Percentiles rank a stretch among this genome's conserved stretches.
Conservation (phyloP, 805 yeast species). For the Peterozyma xylosa region DNA sequence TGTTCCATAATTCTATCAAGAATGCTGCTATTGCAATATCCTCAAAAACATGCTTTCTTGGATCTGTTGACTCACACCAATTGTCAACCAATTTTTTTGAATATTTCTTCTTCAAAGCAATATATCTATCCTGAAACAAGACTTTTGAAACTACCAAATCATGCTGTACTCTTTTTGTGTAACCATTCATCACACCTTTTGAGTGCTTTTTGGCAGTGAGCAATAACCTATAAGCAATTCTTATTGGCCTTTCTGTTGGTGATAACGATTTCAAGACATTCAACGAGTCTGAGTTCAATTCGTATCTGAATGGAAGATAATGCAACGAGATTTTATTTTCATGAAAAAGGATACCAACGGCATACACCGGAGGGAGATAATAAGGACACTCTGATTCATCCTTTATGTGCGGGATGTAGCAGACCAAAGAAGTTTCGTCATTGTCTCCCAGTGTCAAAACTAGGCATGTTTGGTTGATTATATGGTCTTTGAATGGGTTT, state of each 20-base stretch:
- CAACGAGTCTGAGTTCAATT: constrained; percentile 15
- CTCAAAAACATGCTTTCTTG: constrained; percentile 92
- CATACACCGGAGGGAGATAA: constrained; percentile 80
- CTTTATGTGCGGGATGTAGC: constrained; percentile 73
- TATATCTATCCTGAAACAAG: constrained; percentile 76
- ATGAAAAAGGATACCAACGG: constrained; percentile 62
- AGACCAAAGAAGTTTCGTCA: constrained; percentile 42
- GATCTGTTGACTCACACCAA: constrained; percentile 95
- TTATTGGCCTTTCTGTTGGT: constrained; percentile 53
- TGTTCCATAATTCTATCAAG: constrained; percentile 76
- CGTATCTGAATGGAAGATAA: constrained; percentile 53
- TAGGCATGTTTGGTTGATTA: constrained; percentile 80
- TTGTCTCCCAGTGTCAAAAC: constrained; percentile 26
- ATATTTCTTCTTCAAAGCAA: constrained; percentile 72
- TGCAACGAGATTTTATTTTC: constrained; percentile 53
- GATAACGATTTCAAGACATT: constrained; percentile 23
- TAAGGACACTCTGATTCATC: constrained; percentile 63
- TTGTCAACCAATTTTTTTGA: constrained; percentile 65
- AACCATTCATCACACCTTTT: constrained; percentile 74
- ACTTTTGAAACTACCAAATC: constrained; percentile 80
- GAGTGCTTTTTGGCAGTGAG: constrained; percentile 83
- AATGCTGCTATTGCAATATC: constrained; percentile 95
- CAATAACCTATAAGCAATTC: constrained; percentile 76
- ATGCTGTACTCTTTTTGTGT: constrained; percentile 81
- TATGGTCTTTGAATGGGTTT: constrained; percentile 78